Conservation (phyloP, 73 alveolate species). For the Uronychia binucleata region DNA sequence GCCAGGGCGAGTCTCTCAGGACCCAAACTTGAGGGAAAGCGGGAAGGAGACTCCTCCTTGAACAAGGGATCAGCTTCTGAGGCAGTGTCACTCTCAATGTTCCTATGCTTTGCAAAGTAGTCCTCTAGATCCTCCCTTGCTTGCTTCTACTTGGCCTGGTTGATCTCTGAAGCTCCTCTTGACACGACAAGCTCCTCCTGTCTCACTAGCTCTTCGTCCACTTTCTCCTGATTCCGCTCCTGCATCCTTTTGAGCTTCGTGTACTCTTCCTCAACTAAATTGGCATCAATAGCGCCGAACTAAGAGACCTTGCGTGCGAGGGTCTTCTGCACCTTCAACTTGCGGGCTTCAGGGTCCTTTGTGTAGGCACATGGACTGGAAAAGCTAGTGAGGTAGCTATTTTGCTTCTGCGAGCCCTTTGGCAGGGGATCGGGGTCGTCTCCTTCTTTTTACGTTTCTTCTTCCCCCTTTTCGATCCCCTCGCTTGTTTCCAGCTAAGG, state of each 20-base stretch:
- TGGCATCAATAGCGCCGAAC: not conserved
- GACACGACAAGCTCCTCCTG: not conserved
- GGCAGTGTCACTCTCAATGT: not conserved
- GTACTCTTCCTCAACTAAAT: not conserved
- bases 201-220: not conserved
- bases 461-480: too few relatives aligned
- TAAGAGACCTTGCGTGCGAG: not conserved
- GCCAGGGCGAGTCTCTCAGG: not conserved
- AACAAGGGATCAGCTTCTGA: not conserved
- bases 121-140: not conserved
- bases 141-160: not conserved
- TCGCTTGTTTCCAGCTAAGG: too few relatives aligned
- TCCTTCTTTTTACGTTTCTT: too few relatives aligned
- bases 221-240: not conserved
- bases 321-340: not conserved
- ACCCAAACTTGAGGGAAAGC: too few relatives aligned
- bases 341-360: not conserved
- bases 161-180: not conserved
- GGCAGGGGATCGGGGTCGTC: too few relatives aligned
- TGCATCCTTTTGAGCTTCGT: not conserved
- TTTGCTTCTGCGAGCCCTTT: too few relatives aligned
- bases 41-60: too few relatives aligned
- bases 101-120: not conserved
- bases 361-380: conserved; percentile 1
- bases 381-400: too few relatives aligned